These are phyloP conservation scores for Monosporascus sp. DNA, from an alignment of 2,329 filamentous ascomycete genomes.

Conservation along the genomic window DNA sequence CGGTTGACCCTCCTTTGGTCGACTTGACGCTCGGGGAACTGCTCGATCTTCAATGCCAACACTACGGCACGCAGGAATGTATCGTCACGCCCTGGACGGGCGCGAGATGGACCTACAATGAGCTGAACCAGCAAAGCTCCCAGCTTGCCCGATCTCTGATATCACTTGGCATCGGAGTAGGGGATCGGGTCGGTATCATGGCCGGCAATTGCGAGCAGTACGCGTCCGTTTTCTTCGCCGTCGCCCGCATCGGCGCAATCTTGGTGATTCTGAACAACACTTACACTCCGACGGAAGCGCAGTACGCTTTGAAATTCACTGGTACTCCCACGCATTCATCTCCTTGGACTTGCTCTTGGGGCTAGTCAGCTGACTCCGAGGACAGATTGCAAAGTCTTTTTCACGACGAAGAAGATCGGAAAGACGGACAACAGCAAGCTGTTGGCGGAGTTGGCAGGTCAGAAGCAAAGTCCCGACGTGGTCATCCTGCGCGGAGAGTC, in stretches of 20 bases:
- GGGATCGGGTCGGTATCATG: slow-evolving; percentile 71
- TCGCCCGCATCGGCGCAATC: slow-evolving; percentile 59
- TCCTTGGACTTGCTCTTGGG: slow-evolving; percentile 7
- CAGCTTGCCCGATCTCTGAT: slow-evolving; percentile 60
- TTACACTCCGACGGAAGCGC: slow-evolving; percentile 67
- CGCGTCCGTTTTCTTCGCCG: slow-evolving; percentile 68
- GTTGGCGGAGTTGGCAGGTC: slow-evolving; percentile 45
- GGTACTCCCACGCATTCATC: slow-evolving; percentile 33
- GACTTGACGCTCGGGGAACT: slow-evolving; percentile 69
- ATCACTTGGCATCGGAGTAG: slow-evolving; percentile 59
- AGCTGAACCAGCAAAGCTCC: slow-evolving; percentile 57
- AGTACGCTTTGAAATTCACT: slow-evolving; percentile 65
- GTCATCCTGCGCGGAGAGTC: slow-evolving; percentile 55
- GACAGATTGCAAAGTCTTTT: slow-evolving; percentile 66
- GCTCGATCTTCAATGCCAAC: slow-evolving; percentile 62
- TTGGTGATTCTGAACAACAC: slow-evolving; percentile 79
- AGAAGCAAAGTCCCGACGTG: slow-evolving; percentile 42
- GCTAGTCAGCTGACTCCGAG: background rate
- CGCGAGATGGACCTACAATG: slow-evolving; percentile 65
- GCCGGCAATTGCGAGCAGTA: slow-evolving; percentile 78
- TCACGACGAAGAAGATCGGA: slow-evolving; percentile 66
- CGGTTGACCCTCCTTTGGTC: slow-evolving; percentile 61
- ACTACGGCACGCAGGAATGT: slow-evolving; percentile 61
- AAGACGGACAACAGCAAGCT: slow-evolving; percentile 57
- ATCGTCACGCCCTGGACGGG: slow-evolving; percentile 72